These are phyloP conservation scores for Colletotrichum neosansevieriae DNA, from an alignment of 2,329 filamentous ascomycete genomes.

Conservation along the genomic window DNA sequence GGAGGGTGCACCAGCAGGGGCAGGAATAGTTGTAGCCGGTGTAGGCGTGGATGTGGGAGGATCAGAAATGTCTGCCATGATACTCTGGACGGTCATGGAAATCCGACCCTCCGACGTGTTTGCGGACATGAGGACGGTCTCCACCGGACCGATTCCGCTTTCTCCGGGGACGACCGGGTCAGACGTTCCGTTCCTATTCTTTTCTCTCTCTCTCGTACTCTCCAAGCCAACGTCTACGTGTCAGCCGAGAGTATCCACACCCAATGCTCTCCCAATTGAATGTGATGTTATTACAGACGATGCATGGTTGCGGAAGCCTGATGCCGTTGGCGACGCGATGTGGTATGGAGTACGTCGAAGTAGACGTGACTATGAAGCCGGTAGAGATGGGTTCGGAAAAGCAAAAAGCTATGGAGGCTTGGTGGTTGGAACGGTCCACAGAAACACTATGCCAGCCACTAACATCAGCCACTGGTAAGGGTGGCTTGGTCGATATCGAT, in stretches of 20 bases:
- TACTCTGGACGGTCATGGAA: slow-evolving; percentile 22
- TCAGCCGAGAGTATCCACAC: not conserved
- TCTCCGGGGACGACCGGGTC: slow-evolving; percentile 20
- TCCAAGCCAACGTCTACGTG: slow-evolving; percentile 5
- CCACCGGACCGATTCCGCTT: slow-evolving; percentile 35
- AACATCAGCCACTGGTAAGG: not conserved
- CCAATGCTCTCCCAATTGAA: slow-evolving; percentile 4
- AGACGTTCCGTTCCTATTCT: not conserved
- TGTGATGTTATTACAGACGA: not conserved
- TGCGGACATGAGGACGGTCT: slow-evolving; percentile 19
- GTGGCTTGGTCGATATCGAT: slow-evolving; percentile 9
- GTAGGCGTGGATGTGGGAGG: slow-evolving; percentile 4
- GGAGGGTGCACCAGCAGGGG: not conserved
- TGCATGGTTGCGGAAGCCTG: slow-evolving; percentile 6
- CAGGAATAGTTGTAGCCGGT: too few species aligned
- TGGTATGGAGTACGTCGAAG: not conserved
- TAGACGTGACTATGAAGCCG: not conserved
- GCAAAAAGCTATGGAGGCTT: slow-evolving; percentile 9
- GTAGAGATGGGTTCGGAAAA: slow-evolving; percentile 16
- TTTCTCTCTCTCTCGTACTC: slow-evolving; percentile 5
- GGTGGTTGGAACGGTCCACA: slow-evolving; percentile 4
- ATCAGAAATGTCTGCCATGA: slow-evolving; percentile 28
- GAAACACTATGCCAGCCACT: slow-evolving; percentile 3
- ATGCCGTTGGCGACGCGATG: slow-evolving; percentile 3
- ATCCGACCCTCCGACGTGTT: slow-evolving; percentile 34